Base-by-base conservation (phyloP, 2,329 filamentous ascomycete species). In the Cladosporium oxysporum region DNA sequence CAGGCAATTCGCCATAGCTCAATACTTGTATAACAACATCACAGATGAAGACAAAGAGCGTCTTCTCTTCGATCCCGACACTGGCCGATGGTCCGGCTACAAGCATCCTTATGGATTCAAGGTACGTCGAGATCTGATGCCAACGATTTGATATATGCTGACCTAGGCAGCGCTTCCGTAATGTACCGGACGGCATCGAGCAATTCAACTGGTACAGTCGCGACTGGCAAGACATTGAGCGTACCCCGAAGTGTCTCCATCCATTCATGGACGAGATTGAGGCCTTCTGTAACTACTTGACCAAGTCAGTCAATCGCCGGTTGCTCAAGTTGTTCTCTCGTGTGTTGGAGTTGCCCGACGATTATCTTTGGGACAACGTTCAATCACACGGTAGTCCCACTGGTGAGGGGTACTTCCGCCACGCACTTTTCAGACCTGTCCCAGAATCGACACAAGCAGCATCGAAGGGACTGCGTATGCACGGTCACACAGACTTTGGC, bases 201-300 rank as follows among this genome's bases (percentile, higher is more conserved):
- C 83, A 85, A 66, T 85, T 84, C 74, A 85, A 85, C 73, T 84
- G 80, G 79, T 85, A 84, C 74, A 79, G 76, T 28, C 72, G 72
- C 0, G 82, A 84, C 57, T 84, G 80, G 78, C 74, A 79, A 66
- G 74, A 81, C 65, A 68, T 74, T 26, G 71, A 78, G 58, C 84
- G 80, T 8, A 74, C 79, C 0, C 83, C 83, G 1, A 76, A 67
- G n/a, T 84, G 82, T 59, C 71, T 83, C 1, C 76, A 79, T 63
- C 82, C 82, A 0, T 83, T 83, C 67, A 83, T 83, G 81, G 82
- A 83, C 66, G 82, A 83, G 68, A 82, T 83, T 59, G 78, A 78
- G 61, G 74, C 76, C 0, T 82, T 83, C 70, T 77, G 77, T 74
- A 77, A 80, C 71, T 84, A 83, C 68, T 72, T 83, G n/a, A 83